phyloP scores from a whole-genome alignment of 106 monocot genomes.

The Vanilla planifolia region DNA sequence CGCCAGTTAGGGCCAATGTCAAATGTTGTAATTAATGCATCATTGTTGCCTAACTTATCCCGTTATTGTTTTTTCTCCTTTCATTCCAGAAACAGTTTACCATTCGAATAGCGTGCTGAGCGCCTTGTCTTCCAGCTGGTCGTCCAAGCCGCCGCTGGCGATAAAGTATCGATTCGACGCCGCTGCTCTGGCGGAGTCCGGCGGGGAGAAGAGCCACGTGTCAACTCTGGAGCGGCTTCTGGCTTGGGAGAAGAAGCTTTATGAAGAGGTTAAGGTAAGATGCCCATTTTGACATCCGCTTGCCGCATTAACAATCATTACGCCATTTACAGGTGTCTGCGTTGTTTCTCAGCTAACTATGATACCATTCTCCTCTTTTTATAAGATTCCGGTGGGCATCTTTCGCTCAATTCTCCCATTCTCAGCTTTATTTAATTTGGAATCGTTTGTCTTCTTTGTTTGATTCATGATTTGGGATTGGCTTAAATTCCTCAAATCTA shows the following conservation, averaged over 20 bases:
- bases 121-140: constrained; percentile 76
- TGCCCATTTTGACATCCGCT: background rate
- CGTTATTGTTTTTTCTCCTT: background rate
- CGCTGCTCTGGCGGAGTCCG: constrained; percentile 34
- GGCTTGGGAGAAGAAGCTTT: constrained; percentile 99
- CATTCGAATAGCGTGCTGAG: constrained; percentile 86
- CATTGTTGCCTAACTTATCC: background rate
- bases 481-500: too few species aligned
- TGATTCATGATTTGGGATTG: too few species aligned
- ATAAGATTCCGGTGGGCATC: too few species aligned
- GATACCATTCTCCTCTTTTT: too few species aligned
- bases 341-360: constrained; percentile 1
- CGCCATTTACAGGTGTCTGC: background rate
- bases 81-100: constrained; percentile 80
- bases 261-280: constrained; percentile 91
- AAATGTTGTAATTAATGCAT: constrained; percentile 3
- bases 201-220: constrained; percentile 58
- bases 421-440: too few species aligned
- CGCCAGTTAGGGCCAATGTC: constrained; percentile 7
- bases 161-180: constrained; percentile 69
- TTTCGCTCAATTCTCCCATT: too few species aligned
- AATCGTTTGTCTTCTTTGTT: too few species aligned
- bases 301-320: too few species aligned
- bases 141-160: constrained; percentile 86
- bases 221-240: constrained; percentile 79